A percentile compares a stretch with the other conserved stretches of the same genome.
phyloP scores from a whole-genome alignment of 23 red algal species.

The Gracilaria domingensis region DNA sequence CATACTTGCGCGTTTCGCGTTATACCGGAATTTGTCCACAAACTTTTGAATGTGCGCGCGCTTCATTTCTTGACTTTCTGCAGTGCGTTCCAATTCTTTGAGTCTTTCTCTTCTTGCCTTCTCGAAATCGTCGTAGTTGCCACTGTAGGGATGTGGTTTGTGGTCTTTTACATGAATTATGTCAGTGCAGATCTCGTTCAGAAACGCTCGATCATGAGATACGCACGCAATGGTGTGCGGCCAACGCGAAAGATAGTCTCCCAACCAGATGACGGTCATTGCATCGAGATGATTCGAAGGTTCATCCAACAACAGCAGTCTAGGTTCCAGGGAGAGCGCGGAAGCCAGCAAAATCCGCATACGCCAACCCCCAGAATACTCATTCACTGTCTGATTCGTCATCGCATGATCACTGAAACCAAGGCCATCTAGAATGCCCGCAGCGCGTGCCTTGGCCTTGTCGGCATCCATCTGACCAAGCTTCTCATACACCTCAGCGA shows the following conservation, averaged over 20 bases:
- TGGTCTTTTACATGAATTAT: slow-evolving; percentile 92
- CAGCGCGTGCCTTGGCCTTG: slow-evolving; percentile 82
- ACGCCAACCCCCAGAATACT: slow-evolving; percentile 97
- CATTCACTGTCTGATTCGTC: slow-evolving; percentile 59
- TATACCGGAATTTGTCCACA: slow-evolving; percentile 92
- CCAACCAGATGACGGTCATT: slow-evolving; percentile 90
- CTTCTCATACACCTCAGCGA: slow-evolving; percentile 82
- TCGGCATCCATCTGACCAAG: slow-evolving; percentile 87
- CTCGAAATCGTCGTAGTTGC: slow-evolving; percentile 98
- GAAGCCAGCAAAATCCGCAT: slow-evolving; percentile 91
- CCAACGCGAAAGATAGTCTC: slow-evolving; percentile 74
- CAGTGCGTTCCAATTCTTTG: slow-evolving; percentile 74
- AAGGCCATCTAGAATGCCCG: slow-evolving; percentile 89
- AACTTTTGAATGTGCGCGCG: slow-evolving; percentile 93
- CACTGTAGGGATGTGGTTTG: slow-evolving; percentile 83
- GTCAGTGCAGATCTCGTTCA: slow-evolving; percentile 93
- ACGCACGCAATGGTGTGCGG: slow-evolving; percentile 87
- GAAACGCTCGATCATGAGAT: slow-evolving; percentile 95
- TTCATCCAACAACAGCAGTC: slow-evolving; percentile 93
- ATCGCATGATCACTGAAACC: slow-evolving; percentile 83
- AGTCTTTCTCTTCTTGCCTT: slow-evolving; percentile 80
- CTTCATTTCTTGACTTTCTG: slow-evolving; percentile 84
- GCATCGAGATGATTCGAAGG: slow-evolving; percentile 95
- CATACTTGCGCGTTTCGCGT: slow-evolving; percentile 91
- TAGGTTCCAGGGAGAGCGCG: slow-evolving; percentile 88